Percentiles rank a stretch among this genome's conserved stretches.
Conservation (phyloP, 306 rosid species). For the Lablab purpureus region DNA sequence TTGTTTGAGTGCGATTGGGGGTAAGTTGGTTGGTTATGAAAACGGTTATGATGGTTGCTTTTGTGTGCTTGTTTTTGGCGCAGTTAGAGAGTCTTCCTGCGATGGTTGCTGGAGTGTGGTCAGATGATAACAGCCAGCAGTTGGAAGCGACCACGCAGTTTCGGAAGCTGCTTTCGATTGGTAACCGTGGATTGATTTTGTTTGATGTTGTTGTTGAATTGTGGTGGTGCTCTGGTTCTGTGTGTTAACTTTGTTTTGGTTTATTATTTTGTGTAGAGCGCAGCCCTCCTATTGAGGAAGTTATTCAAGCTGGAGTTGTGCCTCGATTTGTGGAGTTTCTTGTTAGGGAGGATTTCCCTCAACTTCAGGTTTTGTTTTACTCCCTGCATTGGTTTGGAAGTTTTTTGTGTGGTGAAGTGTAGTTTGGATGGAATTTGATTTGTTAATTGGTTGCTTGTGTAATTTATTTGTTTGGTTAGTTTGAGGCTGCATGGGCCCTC, state of each 20-base stretch:
- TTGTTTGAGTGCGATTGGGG: not conserved
- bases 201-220: not conserved
- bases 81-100: constrained; percentile 94
- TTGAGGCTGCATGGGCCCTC: constrained; percentile 98
- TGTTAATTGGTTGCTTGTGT: constrained; percentile 30
- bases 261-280: constrained; percentile 58
- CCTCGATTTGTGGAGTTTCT: constrained; percentile 91
- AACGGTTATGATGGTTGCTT: constrained; percentile 30
- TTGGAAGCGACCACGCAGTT: constrained; percentile 90
- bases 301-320: constrained; percentile 89
- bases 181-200: constrained; percentile 43
- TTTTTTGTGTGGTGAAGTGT: not conserved
- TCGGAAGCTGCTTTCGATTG: constrained; percentile 87
- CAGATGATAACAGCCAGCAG: constrained; percentile 67
- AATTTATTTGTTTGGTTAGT: constrained; percentile 50
- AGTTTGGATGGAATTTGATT: not conserved
- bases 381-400: not conserved
- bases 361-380: constrained; percentile 70
- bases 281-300: constrained; percentile 96
- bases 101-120: constrained; percentile 86
- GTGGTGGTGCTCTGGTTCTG: not conserved
- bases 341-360: constrained; percentile 85
- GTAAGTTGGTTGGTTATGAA: not conserved
- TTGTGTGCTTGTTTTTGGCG: not conserved
- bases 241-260: not conserved